Percentiles rank a stretch among this genome's conserved stretches.
These are phyloP conservation scores for Mycena capillaripes DNA, from an alignment of 768 basidiomycete genomes.

Conservation along the genomic window DNA sequence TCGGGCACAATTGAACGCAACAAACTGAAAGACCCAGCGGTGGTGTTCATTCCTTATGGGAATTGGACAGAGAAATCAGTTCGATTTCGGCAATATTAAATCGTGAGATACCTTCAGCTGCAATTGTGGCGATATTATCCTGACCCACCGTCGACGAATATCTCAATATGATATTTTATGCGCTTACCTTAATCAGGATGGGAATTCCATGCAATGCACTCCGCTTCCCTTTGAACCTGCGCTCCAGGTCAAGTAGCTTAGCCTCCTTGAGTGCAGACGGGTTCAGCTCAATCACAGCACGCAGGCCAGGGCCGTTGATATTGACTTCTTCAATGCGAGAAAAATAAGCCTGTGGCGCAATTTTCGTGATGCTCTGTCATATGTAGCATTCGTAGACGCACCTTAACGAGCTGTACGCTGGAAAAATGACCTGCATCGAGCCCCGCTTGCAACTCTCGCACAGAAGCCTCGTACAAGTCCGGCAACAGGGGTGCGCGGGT, in stretches of 20 bases:
- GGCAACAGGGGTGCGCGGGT: constrained; percentile 43
- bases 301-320: constrained; percentile 55
- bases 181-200: constrained; percentile 58
- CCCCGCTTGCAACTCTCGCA: constrained; percentile 68
- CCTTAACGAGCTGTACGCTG: constrained; percentile 75
- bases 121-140: constrained; percentile 4
- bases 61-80: neutral
- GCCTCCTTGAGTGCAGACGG: constrained; percentile 66
- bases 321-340: constrained; percentile 80
- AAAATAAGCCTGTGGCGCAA: constrained; percentile 66
- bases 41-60: constrained; percentile 58
- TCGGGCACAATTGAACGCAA: constrained; percentile 59
- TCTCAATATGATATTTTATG: neutral
- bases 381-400: constrained; percentile 35
- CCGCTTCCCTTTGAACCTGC: constrained; percentile 57
- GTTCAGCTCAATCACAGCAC: constrained; percentile 72
- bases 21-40: constrained; percentile 59
- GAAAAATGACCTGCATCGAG: constrained; percentile 65
- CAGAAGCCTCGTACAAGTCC: constrained; percentile 74
- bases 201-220: constrained; percentile 69
- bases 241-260: constrained; percentile 62
- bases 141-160: neutral
- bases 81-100: neutral
- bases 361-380: neutral
- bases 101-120: neutral